A percentile compares a stretch with the other conserved stretches of the same genome.
Conservation (phyloP, 1,284 basidiomycete genomes). For the Puccinia sorghi region DNA sequence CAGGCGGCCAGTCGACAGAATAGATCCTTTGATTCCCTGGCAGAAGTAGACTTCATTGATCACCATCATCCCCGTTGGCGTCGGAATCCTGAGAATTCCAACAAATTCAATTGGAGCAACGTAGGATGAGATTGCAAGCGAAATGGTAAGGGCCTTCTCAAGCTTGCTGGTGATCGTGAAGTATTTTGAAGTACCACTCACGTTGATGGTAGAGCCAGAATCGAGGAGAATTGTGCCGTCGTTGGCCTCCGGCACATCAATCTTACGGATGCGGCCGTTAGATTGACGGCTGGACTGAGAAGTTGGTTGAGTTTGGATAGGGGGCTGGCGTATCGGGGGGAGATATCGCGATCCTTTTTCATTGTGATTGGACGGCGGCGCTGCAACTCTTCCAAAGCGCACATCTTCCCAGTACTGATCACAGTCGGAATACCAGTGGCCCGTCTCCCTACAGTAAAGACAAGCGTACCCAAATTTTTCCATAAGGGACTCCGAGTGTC, state of each 20-base stretch:
- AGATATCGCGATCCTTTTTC: background rate
- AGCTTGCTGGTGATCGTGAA: background rate
- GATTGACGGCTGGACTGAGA: background rate
- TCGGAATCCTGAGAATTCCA: background rate
- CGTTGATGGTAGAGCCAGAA: background rate
- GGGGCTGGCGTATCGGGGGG: background rate
- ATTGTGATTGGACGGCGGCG: background rate
- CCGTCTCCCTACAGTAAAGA: background rate
- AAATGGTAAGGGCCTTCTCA: background rate
- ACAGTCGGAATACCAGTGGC: background rate
- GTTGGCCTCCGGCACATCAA: background rate
- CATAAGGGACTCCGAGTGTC: background rate
- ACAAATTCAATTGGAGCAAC: background rate
- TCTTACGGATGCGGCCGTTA: background rate
- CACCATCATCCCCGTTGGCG: background rate
- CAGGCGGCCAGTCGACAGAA: background rate
- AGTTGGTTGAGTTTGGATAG: too few species aligned
- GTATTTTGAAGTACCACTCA: background rate
- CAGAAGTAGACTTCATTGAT: background rate
- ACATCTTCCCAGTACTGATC: constrained; percentile 1
- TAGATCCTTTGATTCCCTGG: background rate
- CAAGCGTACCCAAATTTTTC: background rate
- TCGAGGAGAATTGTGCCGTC: background rate
- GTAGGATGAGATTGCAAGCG: background rate
- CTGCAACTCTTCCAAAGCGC: background rate